Conservation (phyloP, 441 rosid species). For the California macrophylla region DNA sequence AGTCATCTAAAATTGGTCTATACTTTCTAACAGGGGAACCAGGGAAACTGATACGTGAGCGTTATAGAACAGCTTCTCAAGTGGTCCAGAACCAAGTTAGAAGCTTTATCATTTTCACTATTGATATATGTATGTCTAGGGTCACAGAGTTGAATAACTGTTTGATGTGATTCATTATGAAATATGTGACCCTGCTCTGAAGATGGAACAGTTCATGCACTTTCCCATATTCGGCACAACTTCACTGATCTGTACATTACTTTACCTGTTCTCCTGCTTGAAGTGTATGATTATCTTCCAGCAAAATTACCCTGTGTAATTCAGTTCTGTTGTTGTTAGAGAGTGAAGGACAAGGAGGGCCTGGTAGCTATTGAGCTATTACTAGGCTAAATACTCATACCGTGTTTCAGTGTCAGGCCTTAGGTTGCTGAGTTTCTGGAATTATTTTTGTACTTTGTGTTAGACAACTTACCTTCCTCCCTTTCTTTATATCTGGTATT, state of each 20-base stretch:
- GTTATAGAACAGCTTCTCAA: constrained; percentile 95
- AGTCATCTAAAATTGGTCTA: background rate
- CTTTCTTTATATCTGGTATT: background rate
- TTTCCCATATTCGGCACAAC: background rate
- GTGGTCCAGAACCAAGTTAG: constrained; percentile 95
- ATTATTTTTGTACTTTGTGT: background rate
- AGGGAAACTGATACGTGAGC: constrained; percentile 81
- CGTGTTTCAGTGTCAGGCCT: background rate
- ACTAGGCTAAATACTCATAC: background rate
- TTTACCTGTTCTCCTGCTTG: background rate
- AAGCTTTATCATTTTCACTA: constrained; percentile 39
- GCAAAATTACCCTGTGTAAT: background rate
- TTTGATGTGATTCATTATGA: constrained; percentile 9
- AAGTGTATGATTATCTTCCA: background rate
- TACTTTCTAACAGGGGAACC: constrained; percentile 60
- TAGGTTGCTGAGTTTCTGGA: background rate
- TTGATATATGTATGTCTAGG: constrained; percentile 39
- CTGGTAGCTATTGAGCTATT: background rate
- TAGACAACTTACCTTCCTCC: background rate
- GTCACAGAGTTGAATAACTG: constrained; percentile 12
- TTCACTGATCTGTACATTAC: background rate
- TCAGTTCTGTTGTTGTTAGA: background rate
- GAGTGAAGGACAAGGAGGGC: background rate
- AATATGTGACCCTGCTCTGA: background rate
- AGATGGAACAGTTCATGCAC: background rate